Evolutionary conservation across 139 green algal genomes (phyloP), one percentile per base, ranked within the genome.

Genomic region (Chlamydomonas urium): DNA sequence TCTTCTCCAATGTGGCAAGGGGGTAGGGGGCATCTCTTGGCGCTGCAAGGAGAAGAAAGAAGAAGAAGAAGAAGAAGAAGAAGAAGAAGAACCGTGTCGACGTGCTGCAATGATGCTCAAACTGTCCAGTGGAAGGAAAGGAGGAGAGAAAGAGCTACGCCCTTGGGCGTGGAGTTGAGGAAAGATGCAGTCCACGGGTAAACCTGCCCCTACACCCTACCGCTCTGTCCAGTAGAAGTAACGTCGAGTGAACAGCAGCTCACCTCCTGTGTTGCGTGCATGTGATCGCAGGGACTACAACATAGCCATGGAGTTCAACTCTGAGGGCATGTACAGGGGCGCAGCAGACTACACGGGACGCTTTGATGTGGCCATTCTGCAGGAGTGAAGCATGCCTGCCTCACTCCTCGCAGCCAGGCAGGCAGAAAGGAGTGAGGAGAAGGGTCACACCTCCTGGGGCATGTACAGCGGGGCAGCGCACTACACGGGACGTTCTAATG

Each of bases 251-350:
- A 56, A 21, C 45, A 56, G 45, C 45, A 56, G 21, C 21, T 56
- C 17, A 56, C 45, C 17, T 56, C 17, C 17, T 26, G 45, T 21
- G 17, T 56, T 56, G 45, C 45, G 45, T 26, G 17, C 21, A 56
- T 56, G 21, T 56, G 45, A 26, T 56, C 21, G 58, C 23, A 28
- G 2, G 21, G 65, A 68, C 0, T 72, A 73, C 61, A 75, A 72
- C 47, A 60, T 77, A 1, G 65, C 61, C n/a, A 63, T 72, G 45
- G 34, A 66, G 17, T 81, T 81, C 42, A 81, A 77, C n/a, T 47
- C 33, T 6, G 4, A 14, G 26, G 69, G 69, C 26, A 75, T 75
- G 69, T 75, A 59, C 53, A 36, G 69, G 26, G 69, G 50, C 36
- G 34, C 2, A 3, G 50, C 50, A 6, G 34, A 75, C 37, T 26